Base-by-base conservation (phyloP, 495 filamentous ascomycete genomes). In the Penicillium angulare region DNA sequence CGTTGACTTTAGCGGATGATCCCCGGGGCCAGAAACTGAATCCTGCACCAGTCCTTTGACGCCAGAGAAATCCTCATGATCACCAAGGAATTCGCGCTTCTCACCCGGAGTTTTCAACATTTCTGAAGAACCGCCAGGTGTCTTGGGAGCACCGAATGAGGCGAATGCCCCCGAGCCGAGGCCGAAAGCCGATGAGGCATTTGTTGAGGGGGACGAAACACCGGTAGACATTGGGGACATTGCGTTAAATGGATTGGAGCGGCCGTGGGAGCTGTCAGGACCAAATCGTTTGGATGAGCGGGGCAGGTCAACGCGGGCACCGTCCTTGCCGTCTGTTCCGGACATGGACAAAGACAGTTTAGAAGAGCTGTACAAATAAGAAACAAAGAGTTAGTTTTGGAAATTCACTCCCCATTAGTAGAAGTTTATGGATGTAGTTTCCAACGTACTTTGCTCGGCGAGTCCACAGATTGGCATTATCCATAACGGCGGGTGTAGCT, bases 101-200 rank as follows among this genome's bases (percentile, higher is more conserved):
- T 91, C 90, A 7, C 79, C 79, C n/a, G 83, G 73, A 8, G 78
- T 78, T 53, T 83, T 83, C 46, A n/a, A n/a, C n/a, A 86, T 78
- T 41, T 95, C 92, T 58, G 92, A 85, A 7, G 86, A 82, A 45
- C 86, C 85, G 29, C 89, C 88, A 21, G 90, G 87, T 6, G 88
- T 87, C 76, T 96, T 97, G 16, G 93, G 91, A 16, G 83, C 78
- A n/a, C 93, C 92, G 71, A 98, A 98, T 5, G 90, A 93, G 32
- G 95, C 93, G 70, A 98, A 98, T 35, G 93, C 93, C 52, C 93
- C 93, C 26, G 89, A 90, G 33, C 93, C 93, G 26, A 98, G 80
- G 46, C 91, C 90, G 65, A 98, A 98, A 43, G 92, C 92, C 48
- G 86, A 90, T 6, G 95, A 95, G 50, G 90, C 93, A 55, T 86